phyloP scores from a whole-genome alignment of 495 filamentous ascomycete species.

The Xylaria acuta region DNA sequence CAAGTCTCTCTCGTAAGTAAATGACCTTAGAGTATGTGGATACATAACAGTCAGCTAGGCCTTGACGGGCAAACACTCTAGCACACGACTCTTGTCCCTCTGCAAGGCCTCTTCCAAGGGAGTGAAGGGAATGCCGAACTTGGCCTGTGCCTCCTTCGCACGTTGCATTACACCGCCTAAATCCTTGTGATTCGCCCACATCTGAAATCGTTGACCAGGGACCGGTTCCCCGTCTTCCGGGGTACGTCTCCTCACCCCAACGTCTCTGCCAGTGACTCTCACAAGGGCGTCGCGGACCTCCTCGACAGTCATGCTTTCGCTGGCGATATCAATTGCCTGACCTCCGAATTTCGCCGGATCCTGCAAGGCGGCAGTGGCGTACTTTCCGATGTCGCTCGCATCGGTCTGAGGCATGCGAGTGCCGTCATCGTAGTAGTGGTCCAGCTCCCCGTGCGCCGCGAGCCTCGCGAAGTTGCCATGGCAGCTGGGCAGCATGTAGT shows the following conservation, averaged over 20 bases:
- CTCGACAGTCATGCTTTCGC: conserved; percentile 45
- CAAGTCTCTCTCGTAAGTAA: background rate
- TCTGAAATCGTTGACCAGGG: background rate
- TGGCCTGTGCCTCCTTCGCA: conserved; percentile 27
- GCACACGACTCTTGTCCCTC: conserved; percentile 33
- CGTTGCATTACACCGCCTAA: conserved; percentile 8
- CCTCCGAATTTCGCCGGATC: conserved; percentile 46
- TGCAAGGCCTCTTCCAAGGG: conserved; percentile 33
- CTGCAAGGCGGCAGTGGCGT: conserved; percentile 50
- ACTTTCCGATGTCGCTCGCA: conserved; percentile 53
- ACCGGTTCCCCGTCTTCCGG: background rate
- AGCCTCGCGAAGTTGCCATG: conserved; percentile 39
- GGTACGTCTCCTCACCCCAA: conserved; percentile 11
- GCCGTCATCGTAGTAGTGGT: conserved; percentile 34
- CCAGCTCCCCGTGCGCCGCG: conserved; percentile 36
- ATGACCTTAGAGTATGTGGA: background rate
- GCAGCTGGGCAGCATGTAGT: conserved; percentile 48
- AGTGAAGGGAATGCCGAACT: conserved; percentile 36
- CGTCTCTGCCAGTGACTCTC: conserved; percentile 33
- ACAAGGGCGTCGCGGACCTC: conserved; percentile 38
- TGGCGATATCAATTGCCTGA: conserved; percentile 49
- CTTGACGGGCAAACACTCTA: conserved; percentile 30
- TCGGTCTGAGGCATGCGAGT: conserved; percentile 50
- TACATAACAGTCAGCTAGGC: background rate
- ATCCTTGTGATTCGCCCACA: conserved; percentile 7